Conservation (phyloP, 768 basidiomycete genomes). For the Amanita brunnescens region DNA sequence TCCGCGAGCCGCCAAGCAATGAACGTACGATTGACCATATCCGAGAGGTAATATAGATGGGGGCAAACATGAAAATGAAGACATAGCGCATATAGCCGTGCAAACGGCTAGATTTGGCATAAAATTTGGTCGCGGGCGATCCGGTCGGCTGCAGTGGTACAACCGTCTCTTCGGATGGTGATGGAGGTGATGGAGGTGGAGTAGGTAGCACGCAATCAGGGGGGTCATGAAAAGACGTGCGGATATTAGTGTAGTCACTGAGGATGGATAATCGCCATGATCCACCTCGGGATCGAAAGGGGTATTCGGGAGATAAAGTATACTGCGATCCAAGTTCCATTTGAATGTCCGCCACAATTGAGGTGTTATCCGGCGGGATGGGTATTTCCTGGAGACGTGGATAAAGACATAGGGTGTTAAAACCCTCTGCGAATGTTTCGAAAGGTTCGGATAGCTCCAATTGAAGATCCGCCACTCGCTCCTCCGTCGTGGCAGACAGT, state of each 20-base stretch:
- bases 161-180: slow-evolving; percentile 3
- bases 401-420: slow-evolving; percentile 1
- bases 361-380: background rate
- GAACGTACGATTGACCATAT: background rate
- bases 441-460: background rate
- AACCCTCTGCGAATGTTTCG: background rate
- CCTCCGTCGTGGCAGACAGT: background rate
- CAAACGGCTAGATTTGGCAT: background rate
- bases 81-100: slow-evolving; percentile 6
- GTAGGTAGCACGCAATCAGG: slow-evolving; percentile 22
- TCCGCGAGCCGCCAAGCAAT: background rate
- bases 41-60: background rate
- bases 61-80: background rate
- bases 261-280: slow-evolving; percentile 26
- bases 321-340: slow-evolving; percentile 4
- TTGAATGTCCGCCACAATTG: background rate
- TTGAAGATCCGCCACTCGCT: background rate
- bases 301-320: background rate
- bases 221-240: slow-evolving; percentile 3
- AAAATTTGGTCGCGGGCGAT: background rate
- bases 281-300: slow-evolving; percentile 5
- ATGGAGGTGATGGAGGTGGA: slow-evolving; percentile 28
- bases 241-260: slow-evolving; percentile 18
- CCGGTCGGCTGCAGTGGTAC: background rate
- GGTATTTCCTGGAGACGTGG: background rate